Evolutionary conservation across 1,284 basidiomycete genomes (phyloP), one percentile per base, ranked within the genome.

Genomic region (Schizopora paradoxa): DNA sequence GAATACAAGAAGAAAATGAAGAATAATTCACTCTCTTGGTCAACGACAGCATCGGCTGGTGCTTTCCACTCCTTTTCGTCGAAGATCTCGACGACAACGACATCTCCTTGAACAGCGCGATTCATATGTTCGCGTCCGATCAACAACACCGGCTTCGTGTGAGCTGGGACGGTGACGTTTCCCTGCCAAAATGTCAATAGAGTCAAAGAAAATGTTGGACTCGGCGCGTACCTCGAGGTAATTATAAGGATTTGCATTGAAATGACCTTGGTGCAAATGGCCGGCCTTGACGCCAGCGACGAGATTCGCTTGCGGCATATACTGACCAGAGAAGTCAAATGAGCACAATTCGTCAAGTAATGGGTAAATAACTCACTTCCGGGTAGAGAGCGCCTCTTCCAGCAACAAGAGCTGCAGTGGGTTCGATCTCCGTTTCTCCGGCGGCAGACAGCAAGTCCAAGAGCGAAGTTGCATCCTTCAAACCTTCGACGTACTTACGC

Each of bases 91-190:
- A 99, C 83, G 0, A 86, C 91, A 0, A 99, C 93, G 13, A 96
- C 67, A 59, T 99, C 96, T 1, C 96, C 94, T 46, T 97, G 82
- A 3, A 98, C 87, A 0, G 93, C 82, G 21, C 96, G 81, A 62
- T 99, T 99, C 89, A 98, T 97, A 48, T 91, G 82, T 63, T 95
- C 85, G 22, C 93, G 74, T 0, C 95, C 94, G 16, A 91, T 76
- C 2, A 99, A 72, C 6, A 99, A 71, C 7, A 99, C 74, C 0
- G 91, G 85, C 57, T 88, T 91, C 13, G 72, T 68, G 54, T 89
- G 86, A 0, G 74, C 76, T 1, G 82, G 76, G 0, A 86, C 83
- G 4, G 78, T 74, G 13, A 98, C 93, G 36, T 75, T 88, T 2
- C 91, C 95, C 82, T 91, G 47, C 11, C 45, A 25, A 16, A 29